Evolutionary conservation across 2,329 filamentous ascomycete species (phyloP).

Genomic region (Colletotrichum plurivorum): DNA sequence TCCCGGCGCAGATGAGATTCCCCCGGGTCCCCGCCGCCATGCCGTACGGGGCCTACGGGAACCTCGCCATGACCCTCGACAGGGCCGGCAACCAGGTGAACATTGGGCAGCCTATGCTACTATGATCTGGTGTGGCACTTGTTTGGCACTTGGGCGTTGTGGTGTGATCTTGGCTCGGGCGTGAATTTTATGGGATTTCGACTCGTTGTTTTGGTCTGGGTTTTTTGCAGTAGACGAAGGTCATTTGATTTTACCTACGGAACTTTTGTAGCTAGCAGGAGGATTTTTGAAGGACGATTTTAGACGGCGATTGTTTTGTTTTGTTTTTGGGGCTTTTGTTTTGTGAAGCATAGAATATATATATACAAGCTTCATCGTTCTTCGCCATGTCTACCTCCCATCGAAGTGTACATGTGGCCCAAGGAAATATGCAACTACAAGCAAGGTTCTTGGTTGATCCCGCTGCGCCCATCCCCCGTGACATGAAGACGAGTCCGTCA

Average conservation of each 20-base stretch:
- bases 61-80: constrained; percentile 10
- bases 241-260: too few species aligned
- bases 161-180: background rate
- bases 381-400: too few species aligned
- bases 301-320: too few species aligned
- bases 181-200: background rate
- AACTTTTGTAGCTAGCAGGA: too few species aligned
- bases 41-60: constrained; percentile 4
- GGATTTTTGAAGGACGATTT: too few species aligned
- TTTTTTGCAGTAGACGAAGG: too few species aligned
- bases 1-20: background rate
- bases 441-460: background rate
- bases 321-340: too few species aligned
- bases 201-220: too few species aligned
- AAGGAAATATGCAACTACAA: too few species aligned
- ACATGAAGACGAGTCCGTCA: background rate
- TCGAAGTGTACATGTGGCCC: too few species aligned
- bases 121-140: background rate
- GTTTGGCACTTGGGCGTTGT: background rate
- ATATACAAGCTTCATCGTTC: too few species aligned
- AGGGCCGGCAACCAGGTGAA: background rate
- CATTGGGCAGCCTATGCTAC: background rate
- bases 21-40: background rate
- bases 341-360: too few species aligned
- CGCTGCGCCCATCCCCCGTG: background rate